Conservation (phyloP, 495 filamentous ascomycete species). For the Tuber microsphaerosporum region DNA sequence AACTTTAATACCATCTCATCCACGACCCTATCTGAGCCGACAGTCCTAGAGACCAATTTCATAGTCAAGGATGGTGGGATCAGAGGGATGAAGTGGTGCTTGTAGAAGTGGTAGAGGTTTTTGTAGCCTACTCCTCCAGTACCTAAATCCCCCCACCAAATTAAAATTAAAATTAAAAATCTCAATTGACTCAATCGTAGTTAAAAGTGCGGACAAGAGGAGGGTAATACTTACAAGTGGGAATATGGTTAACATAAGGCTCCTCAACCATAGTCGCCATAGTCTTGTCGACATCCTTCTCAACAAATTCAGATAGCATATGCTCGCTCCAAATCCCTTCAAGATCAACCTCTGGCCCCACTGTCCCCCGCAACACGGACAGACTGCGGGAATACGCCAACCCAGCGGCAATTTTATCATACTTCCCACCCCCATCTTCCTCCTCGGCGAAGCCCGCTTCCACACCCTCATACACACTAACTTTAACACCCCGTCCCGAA, state of each 20-base stretch:
- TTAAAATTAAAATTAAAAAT: not conserved
- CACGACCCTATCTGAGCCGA: conserved; percentile 52
- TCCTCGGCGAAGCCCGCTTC: conserved; percentile 55
- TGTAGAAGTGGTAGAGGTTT: conserved; percentile 65
- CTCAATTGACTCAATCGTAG: conserved; percentile 27
- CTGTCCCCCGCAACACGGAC: conserved; percentile 43
- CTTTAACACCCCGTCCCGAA: conserved; percentile 40
- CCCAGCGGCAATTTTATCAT: conserved; percentile 49
- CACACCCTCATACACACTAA: conserved; percentile 47
- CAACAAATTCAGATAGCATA: conserved; percentile 51
- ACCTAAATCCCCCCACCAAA: not conserved
- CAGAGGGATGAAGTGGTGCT: conserved; percentile 62
- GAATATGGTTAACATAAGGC: conserved; percentile 57
- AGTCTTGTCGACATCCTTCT: conserved; percentile 50
- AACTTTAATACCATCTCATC: conserved; percentile 57
- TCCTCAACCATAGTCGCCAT: conserved; percentile 57
- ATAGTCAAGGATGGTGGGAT: conserved; percentile 62
- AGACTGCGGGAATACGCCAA: conserved; percentile 56
- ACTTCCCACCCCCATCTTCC: conserved; percentile 46
- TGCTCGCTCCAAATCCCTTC: conserved; percentile 59
- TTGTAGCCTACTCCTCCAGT: conserved; percentile 68
- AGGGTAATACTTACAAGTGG: conserved; percentile 39
- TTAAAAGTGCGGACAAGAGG: conserved; percentile 46
- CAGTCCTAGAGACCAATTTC: conserved; percentile 65
- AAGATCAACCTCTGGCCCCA: conserved; percentile 47